Percentiles rank a stretch among this genome's conserved stretches.
Conservation (phyloP, 1,284 basidiomycete species). For the Sporisorium scitamineum region DNA sequence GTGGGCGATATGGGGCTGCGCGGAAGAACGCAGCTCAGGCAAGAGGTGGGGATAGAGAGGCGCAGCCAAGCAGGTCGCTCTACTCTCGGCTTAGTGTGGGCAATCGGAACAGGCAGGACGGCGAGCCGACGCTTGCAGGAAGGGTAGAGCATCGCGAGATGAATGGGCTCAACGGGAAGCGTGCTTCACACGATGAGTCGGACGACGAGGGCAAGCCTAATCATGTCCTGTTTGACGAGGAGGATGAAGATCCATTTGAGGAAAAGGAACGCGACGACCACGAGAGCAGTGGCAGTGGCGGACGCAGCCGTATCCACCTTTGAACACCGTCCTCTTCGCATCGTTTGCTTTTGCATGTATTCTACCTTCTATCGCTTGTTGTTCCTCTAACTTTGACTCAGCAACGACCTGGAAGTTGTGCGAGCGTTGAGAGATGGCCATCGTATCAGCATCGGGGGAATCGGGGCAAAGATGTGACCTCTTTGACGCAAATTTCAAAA, state of each 20-base stretch:
- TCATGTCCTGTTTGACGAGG: slow-evolving; percentile 57
- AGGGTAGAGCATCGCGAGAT: slow-evolving; percentile 34
- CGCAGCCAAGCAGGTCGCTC: slow-evolving; percentile 22
- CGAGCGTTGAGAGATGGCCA: not conserved
- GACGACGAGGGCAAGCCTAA: slow-evolving; percentile 20
- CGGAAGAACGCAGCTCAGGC: slow-evolving; percentile 25
- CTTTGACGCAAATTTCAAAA: not conserved
- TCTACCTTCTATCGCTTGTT: not conserved
- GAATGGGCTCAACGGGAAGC: slow-evolving; percentile 19
- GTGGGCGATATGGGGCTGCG: slow-evolving; percentile 55
- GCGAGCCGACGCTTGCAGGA: not conserved
- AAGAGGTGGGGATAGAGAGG: slow-evolving; percentile 29
- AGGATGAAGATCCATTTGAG: slow-evolving; percentile 55
- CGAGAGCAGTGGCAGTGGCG: slow-evolving; percentile 22
- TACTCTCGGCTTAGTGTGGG: slow-evolving; percentile 45
- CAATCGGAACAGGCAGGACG: too few relatives aligned
- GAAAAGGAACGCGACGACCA: slow-evolving; percentile 39
- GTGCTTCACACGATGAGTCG: not conserved
- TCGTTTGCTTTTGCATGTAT: not conserved
- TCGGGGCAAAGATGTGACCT: not conserved
- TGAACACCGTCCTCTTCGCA: not conserved
- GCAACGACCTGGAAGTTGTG: too few relatives aligned
- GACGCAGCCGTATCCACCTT: slow-evolving; percentile 21
- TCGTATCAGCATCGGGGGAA: not conserved
- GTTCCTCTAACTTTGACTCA: not conserved